phyloP scores from a whole-genome alignment of 495 filamentous ascomycete species.

The Penicillium daleae region DNA sequence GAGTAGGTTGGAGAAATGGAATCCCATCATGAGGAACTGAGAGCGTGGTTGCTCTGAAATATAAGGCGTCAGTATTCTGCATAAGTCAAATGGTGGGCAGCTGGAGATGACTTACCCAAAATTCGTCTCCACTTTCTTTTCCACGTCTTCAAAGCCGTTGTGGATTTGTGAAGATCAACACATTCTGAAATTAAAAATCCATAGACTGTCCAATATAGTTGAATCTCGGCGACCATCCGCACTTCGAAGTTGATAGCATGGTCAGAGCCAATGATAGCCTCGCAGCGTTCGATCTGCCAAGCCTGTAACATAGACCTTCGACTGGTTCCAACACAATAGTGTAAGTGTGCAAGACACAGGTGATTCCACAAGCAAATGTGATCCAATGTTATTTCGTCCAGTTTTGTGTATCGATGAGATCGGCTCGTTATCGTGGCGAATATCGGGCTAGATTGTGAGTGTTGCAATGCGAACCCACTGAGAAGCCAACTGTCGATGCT shows the following conservation, averaged over 20 bases:
- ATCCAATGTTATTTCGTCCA: slow-evolving; percentile 28
- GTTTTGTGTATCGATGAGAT: slow-evolving; percentile 8
- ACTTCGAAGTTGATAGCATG: slow-evolving; percentile 49
- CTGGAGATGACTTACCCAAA: slow-evolving; percentile 32
- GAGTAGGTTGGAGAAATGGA: slow-evolving; percentile 49
- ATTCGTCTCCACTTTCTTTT: slow-evolving; percentile 45
- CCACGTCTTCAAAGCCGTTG: slow-evolving; percentile 43
- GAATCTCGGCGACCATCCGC: slow-evolving; percentile 51
- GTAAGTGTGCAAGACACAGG: slow-evolving; percentile 49
- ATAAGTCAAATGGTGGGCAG: not conserved
- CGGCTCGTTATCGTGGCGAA: slow-evolving; percentile 33
- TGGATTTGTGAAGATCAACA: slow-evolving; percentile 39
- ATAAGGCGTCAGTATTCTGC: not conserved
- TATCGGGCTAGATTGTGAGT: slow-evolving; percentile 41
- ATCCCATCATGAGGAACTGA: slow-evolving; percentile 54
- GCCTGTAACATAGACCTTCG: slow-evolving; percentile 41
- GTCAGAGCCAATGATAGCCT: slow-evolving; percentile 40
- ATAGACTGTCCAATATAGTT: slow-evolving; percentile 52
- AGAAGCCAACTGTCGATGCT: slow-evolving; percentile 54
- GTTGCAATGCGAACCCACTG: slow-evolving; percentile 50
- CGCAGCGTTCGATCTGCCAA: slow-evolving; percentile 44
- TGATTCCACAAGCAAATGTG: slow-evolving; percentile 51
- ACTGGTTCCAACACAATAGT: slow-evolving; percentile 52
- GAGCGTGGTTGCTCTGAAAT: slow-evolving; percentile 47
- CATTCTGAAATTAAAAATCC: slow-evolving; percentile 27